Evolutionary conservation across 2,329 filamentous ascomycete genomes (phyloP), one percentile per base, ranked within the genome.

Genomic region (Kalmusia sp.): DNA sequence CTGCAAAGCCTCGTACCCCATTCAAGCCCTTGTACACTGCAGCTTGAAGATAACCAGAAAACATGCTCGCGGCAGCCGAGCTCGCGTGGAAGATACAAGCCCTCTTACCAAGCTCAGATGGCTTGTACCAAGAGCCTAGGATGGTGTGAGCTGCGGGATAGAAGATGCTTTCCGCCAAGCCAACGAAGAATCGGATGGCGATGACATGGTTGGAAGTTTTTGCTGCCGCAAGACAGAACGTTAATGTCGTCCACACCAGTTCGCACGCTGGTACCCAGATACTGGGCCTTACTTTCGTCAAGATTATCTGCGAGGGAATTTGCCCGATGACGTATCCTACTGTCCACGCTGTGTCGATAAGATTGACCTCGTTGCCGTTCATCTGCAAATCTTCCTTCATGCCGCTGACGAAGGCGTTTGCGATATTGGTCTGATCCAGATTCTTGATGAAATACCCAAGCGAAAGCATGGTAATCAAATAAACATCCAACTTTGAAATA

Each of bases 1-100:
- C 76, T 64, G 83, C 81, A 2, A 81, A 81, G 22, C 79, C 82
- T 59, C 84, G 82, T 62, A 84, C 85, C 70, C 84, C 84, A 67
- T 83, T 84, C 64, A 84, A 76, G 6, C 82, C 82, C 25, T 75
- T 72, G 65, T 83, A 79, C 57, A 80, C 84, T 2, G 81, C 82
- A 3, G 78, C 78, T 62, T 80, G 70, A 55, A 81, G 73, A 46
- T 77, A 79, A 4, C 77, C 76, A 14, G 28, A 44, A 22, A 52
- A 37, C 34, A 45, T 33, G 33, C 14, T 15, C 11, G 17, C 37
- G 9, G 27, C 27, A 24, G 37, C 47, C 4, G 27, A 30, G 11
- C 17, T 31, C 15, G 35, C 37, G 24, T 49, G 35, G 21, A 49
- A 33, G 17, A 49, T 49, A 25, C 34, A 39, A 8, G 37, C n/a